Conservation (phyloP, 2,329 filamentous ascomycete species). For the Trichoderma guizhouense region DNA sequence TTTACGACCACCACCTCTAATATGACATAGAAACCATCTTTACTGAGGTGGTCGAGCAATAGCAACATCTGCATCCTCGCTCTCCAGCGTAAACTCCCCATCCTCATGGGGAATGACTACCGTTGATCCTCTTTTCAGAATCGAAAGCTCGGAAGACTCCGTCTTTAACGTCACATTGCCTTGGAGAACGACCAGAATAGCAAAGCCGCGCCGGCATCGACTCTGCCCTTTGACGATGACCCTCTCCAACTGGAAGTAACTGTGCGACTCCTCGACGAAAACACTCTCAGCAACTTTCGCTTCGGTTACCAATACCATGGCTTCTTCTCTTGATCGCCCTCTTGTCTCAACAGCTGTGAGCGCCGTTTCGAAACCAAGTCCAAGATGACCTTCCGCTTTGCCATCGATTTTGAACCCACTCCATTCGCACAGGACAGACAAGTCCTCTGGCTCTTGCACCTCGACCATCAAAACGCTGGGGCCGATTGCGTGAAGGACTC, state of each 20-base stretch:
- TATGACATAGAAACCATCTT: neutral
- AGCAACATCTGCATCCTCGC: constrained; percentile 16
- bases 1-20: neutral
- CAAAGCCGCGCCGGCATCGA: constrained; percentile 17
- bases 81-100: constrained; percentile 18
- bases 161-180: constrained; percentile 12
- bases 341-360: constrained; percentile 21
- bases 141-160: neutral
- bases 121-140: constrained; percentile 18
- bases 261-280: constrained; percentile 10
- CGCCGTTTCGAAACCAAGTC: constrained; percentile 21
- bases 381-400: constrained; percentile 20
- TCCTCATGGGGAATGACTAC: constrained; percentile 21
- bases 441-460: constrained; percentile 22
- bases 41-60: constrained; percentile 20
- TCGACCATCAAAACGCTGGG: constrained; percentile 23
- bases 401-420: constrained; percentile 20
- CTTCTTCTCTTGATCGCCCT: constrained; percentile 15
- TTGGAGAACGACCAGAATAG: constrained; percentile 19
- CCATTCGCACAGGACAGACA: constrained; percentile 24
- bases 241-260: constrained; percentile 22
- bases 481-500: constrained; percentile 25
- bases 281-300: constrained; percentile 1
- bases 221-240: neutral
- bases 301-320: constrained; percentile 7